Conservation (phyloP, 805 yeast species). For the Peterozyma toletana region DNA sequence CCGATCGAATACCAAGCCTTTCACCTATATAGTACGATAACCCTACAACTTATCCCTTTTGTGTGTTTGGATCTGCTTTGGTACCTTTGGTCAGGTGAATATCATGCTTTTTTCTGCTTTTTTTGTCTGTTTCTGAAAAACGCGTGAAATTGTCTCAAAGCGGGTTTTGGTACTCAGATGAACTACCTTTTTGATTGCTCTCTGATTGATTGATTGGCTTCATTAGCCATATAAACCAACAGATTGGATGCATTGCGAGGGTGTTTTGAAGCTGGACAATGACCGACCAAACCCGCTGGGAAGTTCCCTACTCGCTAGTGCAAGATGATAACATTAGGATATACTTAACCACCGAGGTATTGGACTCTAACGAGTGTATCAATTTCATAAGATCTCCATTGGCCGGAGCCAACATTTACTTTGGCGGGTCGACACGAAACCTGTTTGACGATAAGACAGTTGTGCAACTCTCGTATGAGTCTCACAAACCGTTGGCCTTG, state of each 20-base stretch:
- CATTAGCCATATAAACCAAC: too few species aligned
- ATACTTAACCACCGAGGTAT: constrained; percentile 15
- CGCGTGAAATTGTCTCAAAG: too few species aligned
- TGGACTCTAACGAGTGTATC: constrained; percentile 16
- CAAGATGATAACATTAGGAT: constrained; percentile 10
- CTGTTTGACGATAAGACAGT: constrained; percentile 34
- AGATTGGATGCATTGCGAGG: too few species aligned
- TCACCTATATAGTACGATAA: too few species aligned
- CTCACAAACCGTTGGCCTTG: constrained; percentile 34
- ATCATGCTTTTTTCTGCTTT: constrained; percentile 5
- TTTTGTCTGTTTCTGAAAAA: too few species aligned
- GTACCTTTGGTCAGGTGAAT: constrained; percentile 8
- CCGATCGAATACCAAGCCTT: too few species aligned
- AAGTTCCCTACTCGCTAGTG: not conserved
- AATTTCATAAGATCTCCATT: constrained; percentile 32
- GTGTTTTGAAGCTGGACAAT: too few species aligned
- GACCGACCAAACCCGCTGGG: not conserved
- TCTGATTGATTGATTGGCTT: too few species aligned
- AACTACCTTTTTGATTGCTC: too few species aligned
- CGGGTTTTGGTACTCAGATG: too few species aligned
- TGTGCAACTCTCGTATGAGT: constrained; percentile 33
- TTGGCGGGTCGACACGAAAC: constrained; percentile 45
- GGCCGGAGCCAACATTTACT: constrained; percentile 42
- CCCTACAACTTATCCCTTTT: not conserved
- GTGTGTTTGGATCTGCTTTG: not conserved